phyloP scores from a whole-genome alignment of 2,329 filamentous ascomycete genomes.

The Cladophialophora psammophila region DNA sequence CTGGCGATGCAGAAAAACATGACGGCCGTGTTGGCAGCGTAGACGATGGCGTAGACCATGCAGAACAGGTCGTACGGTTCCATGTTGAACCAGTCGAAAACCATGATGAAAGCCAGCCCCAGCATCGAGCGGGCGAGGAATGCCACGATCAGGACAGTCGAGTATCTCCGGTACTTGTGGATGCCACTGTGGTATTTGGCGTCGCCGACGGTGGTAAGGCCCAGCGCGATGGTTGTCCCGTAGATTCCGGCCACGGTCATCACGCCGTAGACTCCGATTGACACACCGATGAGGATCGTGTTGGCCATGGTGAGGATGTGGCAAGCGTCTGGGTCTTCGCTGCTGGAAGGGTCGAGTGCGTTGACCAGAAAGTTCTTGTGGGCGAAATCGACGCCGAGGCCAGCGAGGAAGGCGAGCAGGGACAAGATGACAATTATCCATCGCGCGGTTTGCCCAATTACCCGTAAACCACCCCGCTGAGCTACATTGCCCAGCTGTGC shows the following conservation, averaged over 20 bases:
- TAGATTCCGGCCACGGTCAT: background rate
- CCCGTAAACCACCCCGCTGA: background rate
- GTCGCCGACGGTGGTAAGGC: background rate
- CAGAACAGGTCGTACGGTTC: background rate
- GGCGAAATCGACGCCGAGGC: background rate
- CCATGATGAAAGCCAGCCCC: background rate
- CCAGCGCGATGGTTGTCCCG: background rate
- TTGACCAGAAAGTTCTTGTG: background rate
- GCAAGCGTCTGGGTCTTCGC: background rate
- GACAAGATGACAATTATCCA: background rate
- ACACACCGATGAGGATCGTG: background rate
- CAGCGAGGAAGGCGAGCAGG: background rate
- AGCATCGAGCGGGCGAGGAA: slow-evolving; percentile 1
- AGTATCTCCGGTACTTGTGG: background rate
- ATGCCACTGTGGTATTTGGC: background rate
- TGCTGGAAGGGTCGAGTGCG: background rate
- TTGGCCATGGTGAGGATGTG: background rate
- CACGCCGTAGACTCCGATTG: background rate
- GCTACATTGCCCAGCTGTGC: background rate
- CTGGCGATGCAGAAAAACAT: slow-evolving; percentile 1
- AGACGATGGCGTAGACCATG: background rate
- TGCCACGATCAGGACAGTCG: background rate
- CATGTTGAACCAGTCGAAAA: slow-evolving; percentile 1
- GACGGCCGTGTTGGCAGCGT: background rate
- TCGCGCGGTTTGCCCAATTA: background rate